Conservation (phyloP, 129 eudicot species). For the Silybum marianum region DNA sequence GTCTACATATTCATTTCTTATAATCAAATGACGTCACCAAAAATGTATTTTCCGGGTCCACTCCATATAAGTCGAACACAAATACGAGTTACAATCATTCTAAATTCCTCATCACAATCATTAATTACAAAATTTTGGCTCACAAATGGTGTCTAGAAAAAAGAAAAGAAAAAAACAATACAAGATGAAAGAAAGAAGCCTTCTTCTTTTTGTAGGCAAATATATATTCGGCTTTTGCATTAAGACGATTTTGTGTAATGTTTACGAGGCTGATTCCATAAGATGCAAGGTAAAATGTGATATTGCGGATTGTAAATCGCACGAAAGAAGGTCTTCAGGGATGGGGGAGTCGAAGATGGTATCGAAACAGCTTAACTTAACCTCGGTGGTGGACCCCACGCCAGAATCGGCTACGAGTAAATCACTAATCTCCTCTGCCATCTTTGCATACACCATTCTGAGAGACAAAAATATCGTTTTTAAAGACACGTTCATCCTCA, state of each 20-base stretch:
- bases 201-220: neutral
- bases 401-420: slow-evolving; percentile 70
- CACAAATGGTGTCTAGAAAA: slow-evolving; percentile 16
- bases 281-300: slow-evolving; percentile 71
- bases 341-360: slow-evolving; percentile 70
- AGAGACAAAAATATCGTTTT: neutral
- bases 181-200: neutral
- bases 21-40: too few relatives aligned
- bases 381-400: slow-evolving; percentile 60
- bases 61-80: neutral
- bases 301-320: slow-evolving; percentile 84
- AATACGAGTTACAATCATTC: neutral
- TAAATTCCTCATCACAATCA: slow-evolving; percentile 16
- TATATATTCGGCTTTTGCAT: neutral
- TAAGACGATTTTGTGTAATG: neutral
- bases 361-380: slow-evolving; percentile 73
- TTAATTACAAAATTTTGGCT: slow-evolving; percentile 15
- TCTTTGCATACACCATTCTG: slow-evolving; percentile 87
- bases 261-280: slow-evolving; percentile 54
- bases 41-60: neutral
- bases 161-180: neutral
- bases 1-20: too few relatives aligned
- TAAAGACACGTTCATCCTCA: neutral
- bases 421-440: slow-evolving; percentile 85
- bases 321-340: slow-evolving; percentile 80